Base-by-base conservation (phyloP, 331 rosid species). In the Malus hybrid region DNA sequence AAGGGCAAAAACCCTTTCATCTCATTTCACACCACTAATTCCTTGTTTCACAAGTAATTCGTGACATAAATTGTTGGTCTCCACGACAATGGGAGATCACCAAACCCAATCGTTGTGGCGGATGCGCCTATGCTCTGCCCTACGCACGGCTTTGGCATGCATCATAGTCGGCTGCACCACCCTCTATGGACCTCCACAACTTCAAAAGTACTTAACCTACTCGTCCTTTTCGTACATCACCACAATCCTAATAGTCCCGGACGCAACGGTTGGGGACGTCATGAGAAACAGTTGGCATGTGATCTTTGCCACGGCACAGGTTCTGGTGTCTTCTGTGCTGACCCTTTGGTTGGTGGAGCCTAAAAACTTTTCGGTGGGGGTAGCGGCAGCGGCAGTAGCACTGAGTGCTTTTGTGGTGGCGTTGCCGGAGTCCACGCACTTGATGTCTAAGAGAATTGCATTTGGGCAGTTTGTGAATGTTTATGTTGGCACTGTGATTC, bases 401-500 rank as follows among this genome's bases (percentile, higher is more conserved):
- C 55, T 46, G 8, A 48, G 81, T 7, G 73, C 88, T 0, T 93
- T 91, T 19, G 39, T 82, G 74, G 88, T 93, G 71, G 96, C 93
- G 12, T 16, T 91, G 80, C 93, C 96, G 4, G 84, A 76, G 63
- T 85, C 91, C 4, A 83, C 84, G 1, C 81, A 78, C 64, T 74
- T 93, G 90, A 56, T 80, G 83, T 76, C 89, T 0, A 93, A 93
- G 83, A 48, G 89, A 66, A 78, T 93, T 7, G 97, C 96, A 16
- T 89, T 84, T 79, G 96, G 93, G 30, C 91, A 87, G 83, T 70
- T 89, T 8, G 97, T 91, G 87, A 89, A 80, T 34, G 90, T 91
- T 56, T 88, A 84, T 11, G 93, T 93, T 3, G 91, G 90, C 7
- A 82, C 88, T 5, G 92, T 82, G 39, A 44, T 91, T 29, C 44